These are phyloP conservation scores for Aristolochia contorta DNA, from an alignment of 164 flowering plant species.

Conservation along the genomic window DNA sequence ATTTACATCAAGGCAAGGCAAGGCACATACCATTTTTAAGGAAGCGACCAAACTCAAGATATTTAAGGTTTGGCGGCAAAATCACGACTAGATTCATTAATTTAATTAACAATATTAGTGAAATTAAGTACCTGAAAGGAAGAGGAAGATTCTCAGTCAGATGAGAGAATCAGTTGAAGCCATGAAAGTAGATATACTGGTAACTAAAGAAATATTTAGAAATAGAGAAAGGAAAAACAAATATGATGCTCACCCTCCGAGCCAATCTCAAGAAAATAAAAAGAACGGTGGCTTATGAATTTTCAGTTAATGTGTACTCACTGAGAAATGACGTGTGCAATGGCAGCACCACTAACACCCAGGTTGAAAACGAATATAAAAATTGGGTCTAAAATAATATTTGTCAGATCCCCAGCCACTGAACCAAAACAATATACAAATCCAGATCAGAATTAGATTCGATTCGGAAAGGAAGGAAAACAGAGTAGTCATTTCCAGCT, in stretches of 20 bases:
- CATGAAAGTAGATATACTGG: no score
- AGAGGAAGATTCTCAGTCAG: neutral
- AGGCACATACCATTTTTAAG: slow-evolving; percentile 65
- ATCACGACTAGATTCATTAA: slow-evolving; percentile 54
- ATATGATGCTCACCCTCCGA: no score
- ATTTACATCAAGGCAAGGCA: no score
- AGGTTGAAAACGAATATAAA: slow-evolving; percentile 52
- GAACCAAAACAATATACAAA: slow-evolving; percentile 3
- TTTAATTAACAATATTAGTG: slow-evolving; percentile 42
- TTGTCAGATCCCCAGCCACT: slow-evolving; percentile 73
- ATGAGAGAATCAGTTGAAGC: no score
- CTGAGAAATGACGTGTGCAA: slow-evolving; percentile 97
- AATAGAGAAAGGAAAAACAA: no score
- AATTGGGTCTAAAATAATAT: slow-evolving; percentile 77
- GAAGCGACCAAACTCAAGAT: slow-evolving; percentile 61
- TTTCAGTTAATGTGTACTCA: slow-evolving; percentile 25
- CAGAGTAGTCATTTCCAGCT: neutral
- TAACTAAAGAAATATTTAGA: no score
- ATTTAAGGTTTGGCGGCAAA: slow-evolving; percentile 61
- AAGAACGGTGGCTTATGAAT: no score
- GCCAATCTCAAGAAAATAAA: no score
- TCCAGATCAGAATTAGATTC: neutral
- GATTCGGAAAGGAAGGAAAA: neutral
- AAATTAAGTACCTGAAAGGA: slow-evolving; percentile 60
- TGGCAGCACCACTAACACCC: slow-evolving; percentile 93